Evolutionary conservation across 768 basidiomycete species (phyloP).

Genomic region (Saitozyma podzolica): DNA sequence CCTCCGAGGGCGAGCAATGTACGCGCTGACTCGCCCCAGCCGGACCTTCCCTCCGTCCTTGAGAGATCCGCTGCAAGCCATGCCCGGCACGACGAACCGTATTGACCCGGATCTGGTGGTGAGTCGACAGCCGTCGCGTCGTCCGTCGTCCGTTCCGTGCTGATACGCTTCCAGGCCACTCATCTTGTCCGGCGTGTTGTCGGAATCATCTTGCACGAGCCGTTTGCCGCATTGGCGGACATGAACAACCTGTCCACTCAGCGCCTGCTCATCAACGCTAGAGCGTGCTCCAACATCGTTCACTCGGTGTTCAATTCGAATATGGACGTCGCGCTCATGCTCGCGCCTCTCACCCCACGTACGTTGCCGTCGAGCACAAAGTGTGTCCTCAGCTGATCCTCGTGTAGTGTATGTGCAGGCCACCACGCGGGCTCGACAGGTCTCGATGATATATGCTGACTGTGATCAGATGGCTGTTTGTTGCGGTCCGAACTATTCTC

Average conservation of each 20-base stretch:
- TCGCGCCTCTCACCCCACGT: slow-evolving; percentile 30
- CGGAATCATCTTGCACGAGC: slow-evolving; percentile 32
- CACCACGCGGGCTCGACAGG: too few relatives aligned
- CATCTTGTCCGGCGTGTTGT: slow-evolving; percentile 25
- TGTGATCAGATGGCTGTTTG: slow-evolving; percentile 16
- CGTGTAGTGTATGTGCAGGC: too few relatives aligned
- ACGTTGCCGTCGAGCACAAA: background rate
- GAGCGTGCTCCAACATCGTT: slow-evolving; percentile 23
- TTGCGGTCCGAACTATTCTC: slow-evolving; percentile 26
- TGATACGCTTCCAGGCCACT: slow-evolving; percentile 11
- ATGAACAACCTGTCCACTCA: slow-evolving; percentile 12
- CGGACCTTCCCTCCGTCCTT: slow-evolving; percentile 22
- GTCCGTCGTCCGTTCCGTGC: background rate
- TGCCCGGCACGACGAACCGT: slow-evolving; percentile 20
- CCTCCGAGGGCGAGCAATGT: background rate
- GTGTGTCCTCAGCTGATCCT: too few relatives aligned
- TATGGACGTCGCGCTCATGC: slow-evolving; percentile 26
- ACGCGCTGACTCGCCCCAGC: slow-evolving; percentile 9
- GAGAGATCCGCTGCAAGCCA: slow-evolving; percentile 25
- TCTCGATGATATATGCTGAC: too few relatives aligned
- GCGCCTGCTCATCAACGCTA: slow-evolving; percentile 18
- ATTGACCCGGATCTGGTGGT: slow-evolving; percentile 36
- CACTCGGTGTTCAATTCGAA: slow-evolving; percentile 23
- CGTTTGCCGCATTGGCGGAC: slow-evolving; percentile 31
- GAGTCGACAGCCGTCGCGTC: slow-evolving; percentile 7